These are phyloP conservation scores for Tolypocladium pustulatum DNA, from an alignment of 2,329 filamentous ascomycete genomes.

Conservation along the genomic window DNA sequence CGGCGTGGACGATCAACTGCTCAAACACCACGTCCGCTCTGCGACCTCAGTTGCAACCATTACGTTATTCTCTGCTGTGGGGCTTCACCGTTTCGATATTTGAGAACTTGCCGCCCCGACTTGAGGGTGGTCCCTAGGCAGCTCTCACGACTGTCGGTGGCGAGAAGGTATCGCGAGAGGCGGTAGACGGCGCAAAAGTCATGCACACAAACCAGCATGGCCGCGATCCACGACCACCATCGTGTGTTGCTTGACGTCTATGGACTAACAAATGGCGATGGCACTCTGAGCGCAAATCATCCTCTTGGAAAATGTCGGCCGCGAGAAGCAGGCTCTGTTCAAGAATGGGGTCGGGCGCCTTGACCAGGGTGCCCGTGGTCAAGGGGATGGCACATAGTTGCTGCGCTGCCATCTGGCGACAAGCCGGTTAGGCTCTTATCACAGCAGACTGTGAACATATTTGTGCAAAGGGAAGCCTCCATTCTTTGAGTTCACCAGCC, in stretches of 20 bases:
- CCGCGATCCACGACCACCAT: conserved; percentile 75
- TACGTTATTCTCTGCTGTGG: conserved; percentile 59
- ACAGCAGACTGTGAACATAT: conserved; percentile 69
- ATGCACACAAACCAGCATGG: conserved; percentile 80
- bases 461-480: no score
- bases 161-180: conserved; percentile 65
- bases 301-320: conserved; percentile 91
- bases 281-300: conserved; percentile 71
- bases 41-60: conserved; percentile 67
- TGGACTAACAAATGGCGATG: conserved; percentile 51
- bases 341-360: conserved; percentile 55
- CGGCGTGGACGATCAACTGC: no score
- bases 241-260: conserved; percentile 40
- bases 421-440: conserved; percentile 57
- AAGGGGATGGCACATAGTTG: conserved; percentile 73
- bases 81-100: conserved; percentile 58
- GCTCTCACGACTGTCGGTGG: conserved; percentile 67
- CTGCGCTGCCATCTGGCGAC: conserved; percentile 65
- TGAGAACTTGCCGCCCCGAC: conserved; percentile 74
- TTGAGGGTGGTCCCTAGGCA: conserved; percentile 62
- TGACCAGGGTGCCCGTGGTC: conserved; percentile 72
- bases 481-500: no score
- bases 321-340: conserved; percentile 73
- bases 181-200: conserved; percentile 67
- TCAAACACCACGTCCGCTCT: conserved; percentile 81